Evolutionary conservation across 2,329 filamentous ascomycete genomes (phyloP), one percentile per base, ranked within the genome.

Genomic region (Fusarium poae): DNA sequence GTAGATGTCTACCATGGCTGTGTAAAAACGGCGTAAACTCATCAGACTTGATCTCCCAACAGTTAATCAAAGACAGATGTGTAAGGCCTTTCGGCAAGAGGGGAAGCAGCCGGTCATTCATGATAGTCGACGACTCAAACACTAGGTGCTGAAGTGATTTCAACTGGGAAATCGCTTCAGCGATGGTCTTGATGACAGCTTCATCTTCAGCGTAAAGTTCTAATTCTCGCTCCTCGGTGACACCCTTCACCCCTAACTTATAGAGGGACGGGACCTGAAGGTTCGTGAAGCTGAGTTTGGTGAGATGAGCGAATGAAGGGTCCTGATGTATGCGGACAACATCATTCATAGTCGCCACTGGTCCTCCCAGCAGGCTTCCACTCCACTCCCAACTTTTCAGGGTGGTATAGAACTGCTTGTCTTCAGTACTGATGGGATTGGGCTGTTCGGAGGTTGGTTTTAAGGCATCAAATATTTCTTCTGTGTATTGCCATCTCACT

Each of bases 61-160:
- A 97, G 72, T 96, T 95, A 68, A 89, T 88, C 18, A 97, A 82
- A 67, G 91, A 91, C 5, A 98, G 83, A 45, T 87, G 86, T 45
- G 85, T 80, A 21, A 98, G 82, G 5, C 82, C 85, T 13, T 81
- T 83, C 1, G 94, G 93, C 9, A 97, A 80, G 6, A 87, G 82
- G 2, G 86, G 83, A n/a, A 97, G 81, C 20, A 97, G 83, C 11
- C 83, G 82, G 10, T 88, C 85, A 73, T 91, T 91, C 60, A 93
- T 85, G 34, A 92, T 83, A 4, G 89, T 90, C 43, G 91, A 97
- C 10, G 90, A 91, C 74, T 94, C 89, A 68, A 97, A 89, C 2
- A 89, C 83, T 13, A 97, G 80, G 56, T 89, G 86, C 56, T 85
- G 85, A 9, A 98, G 82, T 3, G 85, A 79, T 1, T 89, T 86